phyloP scores from a whole-genome alignment of 2,329 filamentous ascomycete genomes.

The Epichloe coenophiala region DNA sequence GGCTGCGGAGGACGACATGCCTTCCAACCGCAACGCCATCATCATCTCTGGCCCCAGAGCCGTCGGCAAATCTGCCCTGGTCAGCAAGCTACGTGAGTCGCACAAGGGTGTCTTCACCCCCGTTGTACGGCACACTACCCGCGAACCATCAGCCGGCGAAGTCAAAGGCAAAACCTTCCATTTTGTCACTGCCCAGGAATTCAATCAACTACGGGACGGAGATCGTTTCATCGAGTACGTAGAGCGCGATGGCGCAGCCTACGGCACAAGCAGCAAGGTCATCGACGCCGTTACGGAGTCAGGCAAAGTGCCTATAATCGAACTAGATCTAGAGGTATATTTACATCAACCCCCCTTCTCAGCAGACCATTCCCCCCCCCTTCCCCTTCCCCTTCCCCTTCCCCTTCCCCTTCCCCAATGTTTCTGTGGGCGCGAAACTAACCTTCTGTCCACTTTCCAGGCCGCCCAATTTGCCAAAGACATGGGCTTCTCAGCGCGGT shows the following conservation, averaged over 20 bases:
- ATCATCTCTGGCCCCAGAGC: conserved; percentile 54
- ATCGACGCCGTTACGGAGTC: conserved; percentile 37
- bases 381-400: no score
- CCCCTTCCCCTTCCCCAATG: no score
- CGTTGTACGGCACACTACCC: conserved; percentile 42
- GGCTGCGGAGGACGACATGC: conserved; percentile 23
- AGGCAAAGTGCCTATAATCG: conserved; percentile 47
- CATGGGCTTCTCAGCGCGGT: conserved; percentile 40
- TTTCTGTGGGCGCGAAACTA: background rate
- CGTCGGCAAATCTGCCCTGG: conserved; percentile 49
- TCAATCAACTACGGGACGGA: conserved; percentile 44
- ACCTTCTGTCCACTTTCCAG: conserved; percentile 18
- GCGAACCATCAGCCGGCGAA: conserved; percentile 35
- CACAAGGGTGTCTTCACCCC: conserved; percentile 52
- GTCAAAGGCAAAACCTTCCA: conserved; percentile 37
- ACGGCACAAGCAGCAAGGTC: conserved; percentile 41
- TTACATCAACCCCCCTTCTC: conserved; percentile 10
- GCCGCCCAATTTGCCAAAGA: conserved; percentile 44
- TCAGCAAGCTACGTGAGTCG: conserved; percentile 47
- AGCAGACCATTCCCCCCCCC: no score
- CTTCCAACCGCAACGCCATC: conserved; percentile 39
- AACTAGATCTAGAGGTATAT: conserved; percentile 37
- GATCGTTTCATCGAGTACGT: conserved; percentile 46
- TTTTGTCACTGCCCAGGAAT: conserved; percentile 42
- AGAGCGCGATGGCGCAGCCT: conserved; percentile 33